Base-by-base conservation (phyloP, 441 rosid genomes). In the Arabidopsis lyrata region DNA sequence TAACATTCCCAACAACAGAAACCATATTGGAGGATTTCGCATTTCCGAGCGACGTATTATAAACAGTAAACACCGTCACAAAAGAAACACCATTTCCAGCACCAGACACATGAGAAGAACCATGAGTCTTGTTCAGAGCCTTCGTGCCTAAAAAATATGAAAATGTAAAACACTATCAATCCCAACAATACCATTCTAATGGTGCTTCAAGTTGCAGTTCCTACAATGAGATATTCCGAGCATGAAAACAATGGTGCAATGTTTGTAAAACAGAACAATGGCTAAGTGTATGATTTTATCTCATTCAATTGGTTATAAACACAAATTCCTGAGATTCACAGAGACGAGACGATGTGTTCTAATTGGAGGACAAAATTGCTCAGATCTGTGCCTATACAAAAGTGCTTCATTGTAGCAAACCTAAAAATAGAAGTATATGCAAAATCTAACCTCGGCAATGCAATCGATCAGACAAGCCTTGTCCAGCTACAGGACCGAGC, bases 31-130 rank as follows among this genome's bases (percentile, higher is more conserved):
- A 77, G 41, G 84, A 79, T 77, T 79, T 81, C 75, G 67, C 63
- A 75, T 81, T 60, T 58, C 72, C 81, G 8, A 62, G 29, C 8
- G 89, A 76, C 9, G 87, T 66, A 35, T 86, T 84, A 72, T 91
- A 93, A 22, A 88, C 59, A 31, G 97, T 81, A 73, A 95, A 93
- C 38, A 95, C 92, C 20, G 97, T 86, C n/a, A 90, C 97, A 75
- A 91, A 84, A 11, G 92, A 58, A 78, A 91, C 68, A 29, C 77
- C 75, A 67, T 85, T 83, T 73, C 84, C 79, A 27, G 65, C 75
- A 61, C 55, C 69, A 50, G 86, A 65, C 6, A 60, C 63, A 54
- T 22, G 57, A 64, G 87, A 77, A 59, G 63, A 62, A 66, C 65
- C 65, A 18, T 62, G 84, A 31, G 90, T 86, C 84, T 47, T 87